phyloP scores from a whole-genome alignment of 441 rosid genomes.

The Eutrema salsugineum region DNA sequence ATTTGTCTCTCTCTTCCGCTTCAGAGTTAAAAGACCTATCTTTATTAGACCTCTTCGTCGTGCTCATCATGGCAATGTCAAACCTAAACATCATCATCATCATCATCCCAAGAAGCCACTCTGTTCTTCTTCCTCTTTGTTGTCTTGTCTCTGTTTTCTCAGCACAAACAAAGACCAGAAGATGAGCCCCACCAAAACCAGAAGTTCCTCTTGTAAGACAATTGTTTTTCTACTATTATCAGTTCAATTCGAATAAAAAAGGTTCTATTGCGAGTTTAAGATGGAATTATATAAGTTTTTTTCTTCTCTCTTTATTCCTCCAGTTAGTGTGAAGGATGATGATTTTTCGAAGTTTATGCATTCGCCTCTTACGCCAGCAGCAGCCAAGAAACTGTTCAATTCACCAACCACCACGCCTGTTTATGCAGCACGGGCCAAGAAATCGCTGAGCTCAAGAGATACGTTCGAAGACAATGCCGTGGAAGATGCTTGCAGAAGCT shows the following conservation, averaged over 20 bases:
- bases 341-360: constrained; percentile 13
- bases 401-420: constrained; percentile 53
- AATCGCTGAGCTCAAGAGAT: constrained; percentile 18
- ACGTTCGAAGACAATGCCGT: constrained; percentile 35
- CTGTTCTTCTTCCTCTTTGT: constrained; percentile 10
- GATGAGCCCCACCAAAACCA: constrained; percentile 37
- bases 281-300: not conserved
- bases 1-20: constrained; percentile 40
- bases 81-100: constrained; percentile 12
- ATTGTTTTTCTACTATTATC: not conserved
- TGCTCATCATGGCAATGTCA: constrained; percentile 16
- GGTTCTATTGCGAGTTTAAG: not conserved
- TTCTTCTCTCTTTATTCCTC: not conserved
- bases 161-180: constrained; percentile 16
- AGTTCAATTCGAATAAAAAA: not conserved
- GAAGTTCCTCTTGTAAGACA: constrained; percentile 33
- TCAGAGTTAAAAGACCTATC: constrained; percentile 48
- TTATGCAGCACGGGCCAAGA: constrained; percentile 21
- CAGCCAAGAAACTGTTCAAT: constrained; percentile 30
- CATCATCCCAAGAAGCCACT: constrained; percentile 23
- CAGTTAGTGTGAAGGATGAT: constrained; percentile 25
- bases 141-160: constrained; percentile 24
- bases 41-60: constrained; percentile 37
- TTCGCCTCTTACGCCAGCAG: constrained; percentile 28
- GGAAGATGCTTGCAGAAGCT: constrained; percentile 76